Conservation (phyloP, 768 basidiomycete genomes). For the Mycena belliarum region DNA sequence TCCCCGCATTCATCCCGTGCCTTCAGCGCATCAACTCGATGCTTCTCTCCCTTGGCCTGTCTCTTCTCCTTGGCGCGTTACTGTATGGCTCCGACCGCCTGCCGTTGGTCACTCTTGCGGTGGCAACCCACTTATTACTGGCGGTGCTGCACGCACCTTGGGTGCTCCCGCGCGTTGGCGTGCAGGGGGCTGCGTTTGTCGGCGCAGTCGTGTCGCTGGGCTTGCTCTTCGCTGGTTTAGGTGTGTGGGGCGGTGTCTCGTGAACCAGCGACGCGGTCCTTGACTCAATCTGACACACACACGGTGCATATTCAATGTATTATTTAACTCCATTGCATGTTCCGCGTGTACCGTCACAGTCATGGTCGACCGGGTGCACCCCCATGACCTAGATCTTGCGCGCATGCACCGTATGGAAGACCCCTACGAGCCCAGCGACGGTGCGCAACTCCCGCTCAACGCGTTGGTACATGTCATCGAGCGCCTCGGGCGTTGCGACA, state of each 20-base stretch:
- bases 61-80: constrained; percentile 59
- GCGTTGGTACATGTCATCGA: constrained; percentile 40
- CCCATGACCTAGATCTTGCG: constrained; percentile 19
- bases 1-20: constrained; percentile 78
- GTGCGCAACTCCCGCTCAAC: constrained; percentile 48
- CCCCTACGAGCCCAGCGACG: constrained; percentile 48
- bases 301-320: constrained; percentile 2
- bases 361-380: no score
- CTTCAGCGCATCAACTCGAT: constrained; percentile 77
- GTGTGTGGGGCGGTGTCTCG: constrained; percentile 68
- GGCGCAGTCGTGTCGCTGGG: constrained; percentile 67
- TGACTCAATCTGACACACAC: not conserved
- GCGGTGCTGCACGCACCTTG: constrained; percentile 66
- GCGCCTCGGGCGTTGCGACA: constrained; percentile 31
- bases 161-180: constrained; percentile 70
- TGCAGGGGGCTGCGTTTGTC: constrained; percentile 76
- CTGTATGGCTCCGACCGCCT: constrained; percentile 52
- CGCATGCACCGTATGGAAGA: constrained; percentile 54
- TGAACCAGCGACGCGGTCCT: constrained; percentile 26
- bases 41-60: constrained; percentile 67
- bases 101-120: constrained; percentile 31
- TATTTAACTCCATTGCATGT: not conserved
- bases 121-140: constrained; percentile 52
- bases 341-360: no score
- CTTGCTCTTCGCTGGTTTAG: constrained; percentile 71